A percentile compares a stretch with the other conserved stretches of the same genome.
Evolutionary conservation across 1,139 yeast species (phyloP).

Genomic region (Suhomyces choctaworum): DNA sequence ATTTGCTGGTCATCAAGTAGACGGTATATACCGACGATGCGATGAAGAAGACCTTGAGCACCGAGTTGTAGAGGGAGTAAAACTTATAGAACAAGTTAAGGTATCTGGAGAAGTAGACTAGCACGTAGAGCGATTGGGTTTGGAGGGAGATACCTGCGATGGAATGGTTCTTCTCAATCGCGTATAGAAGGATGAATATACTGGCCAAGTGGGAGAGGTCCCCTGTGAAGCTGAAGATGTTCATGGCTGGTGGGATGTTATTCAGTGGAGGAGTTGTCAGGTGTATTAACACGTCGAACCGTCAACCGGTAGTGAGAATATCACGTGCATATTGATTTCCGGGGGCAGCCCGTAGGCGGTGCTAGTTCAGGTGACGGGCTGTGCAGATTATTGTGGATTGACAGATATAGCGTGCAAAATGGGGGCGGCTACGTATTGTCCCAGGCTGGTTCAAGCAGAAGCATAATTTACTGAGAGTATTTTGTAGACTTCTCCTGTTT

Average conservation of each 20-base stretch:
- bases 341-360: too few species aligned
- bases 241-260: constrained; percentile 28
- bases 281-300: constrained; percentile 8
- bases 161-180: constrained; percentile 65
- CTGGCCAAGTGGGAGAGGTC: constrained; percentile 85
- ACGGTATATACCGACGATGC: constrained; percentile 74
- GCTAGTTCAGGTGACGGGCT: too few species aligned
- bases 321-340: too few species aligned
- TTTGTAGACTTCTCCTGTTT: too few species aligned
- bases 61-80: constrained; percentile 69
- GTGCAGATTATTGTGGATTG: too few species aligned
- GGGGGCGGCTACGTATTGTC: too few species aligned
- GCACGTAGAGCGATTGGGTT: constrained; percentile 76
- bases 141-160: constrained; percentile 85
- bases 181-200: constrained; percentile 69
- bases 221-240: constrained; percentile 61
- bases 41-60: constrained; percentile 81
- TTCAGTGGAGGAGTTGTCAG: constrained; percentile 1
- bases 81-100: constrained; percentile 63
- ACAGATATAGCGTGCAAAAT: too few species aligned
- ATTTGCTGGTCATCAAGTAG: constrained; percentile 65
- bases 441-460: too few species aligned
- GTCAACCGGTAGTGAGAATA: too few species aligned
- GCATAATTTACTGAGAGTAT: too few species aligned
- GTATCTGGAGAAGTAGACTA: constrained; percentile 81